phyloP scores from a whole-genome alignment of 768 basidiomycete genomes.

The Mycena latifolia region DNA sequence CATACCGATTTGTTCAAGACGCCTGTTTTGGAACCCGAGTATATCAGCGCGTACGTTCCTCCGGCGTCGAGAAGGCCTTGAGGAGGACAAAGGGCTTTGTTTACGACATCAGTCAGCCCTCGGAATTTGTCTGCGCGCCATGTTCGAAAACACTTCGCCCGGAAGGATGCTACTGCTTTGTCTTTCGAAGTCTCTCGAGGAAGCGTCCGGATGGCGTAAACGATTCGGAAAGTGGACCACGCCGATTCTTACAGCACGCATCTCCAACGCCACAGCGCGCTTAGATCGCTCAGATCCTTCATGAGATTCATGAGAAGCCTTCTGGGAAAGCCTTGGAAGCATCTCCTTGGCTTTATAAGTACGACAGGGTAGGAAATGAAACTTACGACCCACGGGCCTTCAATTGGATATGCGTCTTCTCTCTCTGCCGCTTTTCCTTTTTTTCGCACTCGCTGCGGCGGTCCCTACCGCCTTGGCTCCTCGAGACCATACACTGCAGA shows the following conservation, averaged over 20 bases:
- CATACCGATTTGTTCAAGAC: slow-evolving; percentile 16
- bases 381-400: slow-evolving; percentile 24
- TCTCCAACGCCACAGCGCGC: slow-evolving; percentile 35
- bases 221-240: slow-evolving; percentile 34
- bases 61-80: slow-evolving; percentile 19
- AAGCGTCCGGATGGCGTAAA: slow-evolving; percentile 37
- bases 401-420: slow-evolving; percentile 29
- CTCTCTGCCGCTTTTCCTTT: slow-evolving; percentile 33
- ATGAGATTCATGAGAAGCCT: slow-evolving; percentile 34
- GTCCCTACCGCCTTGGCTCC: slow-evolving; percentile 36
- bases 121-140: slow-evolving; percentile 28
- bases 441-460: slow-evolving; percentile 39
- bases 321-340: slow-evolving; percentile 31
- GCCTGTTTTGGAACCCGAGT: slow-evolving; percentile 21
- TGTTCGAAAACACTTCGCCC: slow-evolving; percentile 28
- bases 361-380: slow-evolving; percentile 29
- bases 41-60: slow-evolving; percentile 13
- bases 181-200: slow-evolving; percentile 36
- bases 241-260: slow-evolving; percentile 31
- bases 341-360: slow-evolving; percentile 32
- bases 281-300: slow-evolving; percentile 33
- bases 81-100: slow-evolving; percentile 7
- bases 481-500: slow-evolving; percentile 39
- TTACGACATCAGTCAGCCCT: slow-evolving; percentile 31
- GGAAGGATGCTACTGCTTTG: slow-evolving; percentile 31